Evolutionary conservation across 495 filamentous ascomycete genomes (phyloP).

Genomic region (Neurospora sp.): DNA sequence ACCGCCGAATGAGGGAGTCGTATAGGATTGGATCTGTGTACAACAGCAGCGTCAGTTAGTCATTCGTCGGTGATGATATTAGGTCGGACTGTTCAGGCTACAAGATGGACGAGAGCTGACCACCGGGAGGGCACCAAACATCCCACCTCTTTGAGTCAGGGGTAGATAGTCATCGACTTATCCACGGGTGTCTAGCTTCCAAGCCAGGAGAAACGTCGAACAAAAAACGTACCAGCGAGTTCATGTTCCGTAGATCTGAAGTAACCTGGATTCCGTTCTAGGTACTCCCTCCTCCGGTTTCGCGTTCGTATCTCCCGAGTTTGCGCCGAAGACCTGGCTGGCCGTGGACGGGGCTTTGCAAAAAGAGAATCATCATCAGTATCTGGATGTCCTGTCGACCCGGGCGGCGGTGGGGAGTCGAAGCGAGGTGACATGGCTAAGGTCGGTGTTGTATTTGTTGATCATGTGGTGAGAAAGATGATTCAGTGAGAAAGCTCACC

Average conservation of each 20-base stretch:
- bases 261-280: slow-evolving; percentile 30
- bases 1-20: slow-evolving; percentile 67
- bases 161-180: not conserved
- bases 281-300: slow-evolving; percentile 35
- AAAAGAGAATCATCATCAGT: not conserved
- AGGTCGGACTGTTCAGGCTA: not conserved
- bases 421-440: slow-evolving; percentile 10
- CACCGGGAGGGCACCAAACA: not conserved
- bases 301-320: slow-evolving; percentile 25
- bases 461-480: not conserved
- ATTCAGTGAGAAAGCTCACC: not conserved
- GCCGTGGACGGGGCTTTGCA: slow-evolving; percentile 27
- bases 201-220: not conserved
- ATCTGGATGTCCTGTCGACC: not conserved
- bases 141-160: not conserved
- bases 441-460: not conserved
- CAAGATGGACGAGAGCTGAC: not conserved
- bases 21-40: slow-evolving; percentile 65
- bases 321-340: slow-evolving; percentile 22
- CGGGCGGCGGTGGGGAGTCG: slow-evolving; percentile 9
- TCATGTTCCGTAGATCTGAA: slow-evolving; percentile 33
- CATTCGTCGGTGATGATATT: not conserved
- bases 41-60: not conserved
- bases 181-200: not conserved
- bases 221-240: slow-evolving; percentile 24